A percentile compares a stretch with the other conserved stretches of the same genome.
phyloP scores from a whole-genome alignment of 148 eudicot species.

The Selenicereus undatus region DNA sequence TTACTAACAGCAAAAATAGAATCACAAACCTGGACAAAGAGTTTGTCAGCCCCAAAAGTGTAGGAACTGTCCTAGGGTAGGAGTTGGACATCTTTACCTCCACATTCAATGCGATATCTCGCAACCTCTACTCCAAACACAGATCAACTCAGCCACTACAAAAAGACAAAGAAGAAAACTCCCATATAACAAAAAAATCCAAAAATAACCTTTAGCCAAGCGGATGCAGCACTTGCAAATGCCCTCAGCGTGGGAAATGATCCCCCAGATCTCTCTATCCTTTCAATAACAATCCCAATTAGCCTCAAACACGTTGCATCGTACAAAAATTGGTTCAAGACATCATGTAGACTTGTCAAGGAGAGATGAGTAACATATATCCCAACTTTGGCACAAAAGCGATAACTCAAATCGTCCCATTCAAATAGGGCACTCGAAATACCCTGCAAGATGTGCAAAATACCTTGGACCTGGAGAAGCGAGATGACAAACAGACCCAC shows the following conservation, averaged over 20 bases:
- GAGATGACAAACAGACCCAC: not conserved
- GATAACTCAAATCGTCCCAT: conserved; percentile 55
- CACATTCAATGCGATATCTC: conserved; percentile 77
- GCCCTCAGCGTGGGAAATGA: conserved; percentile 70
- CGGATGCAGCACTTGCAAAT: conserved; percentile 51
- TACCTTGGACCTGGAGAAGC: conserved; percentile 61
- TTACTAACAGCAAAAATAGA: not conserved
- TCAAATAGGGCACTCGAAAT: conserved; percentile 57
- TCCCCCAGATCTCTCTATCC: conserved; percentile 40
- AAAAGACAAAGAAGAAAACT: conserved; percentile 12
- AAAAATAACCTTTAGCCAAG: conserved; percentile 65
- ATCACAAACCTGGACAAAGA: conserved; percentile 74
- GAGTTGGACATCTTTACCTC: conserved; percentile 51
- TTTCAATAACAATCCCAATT: conserved; percentile 45
- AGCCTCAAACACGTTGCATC: conserved; percentile 74
- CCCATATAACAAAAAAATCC: not conserved
- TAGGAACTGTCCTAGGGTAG: conserved; percentile 42
- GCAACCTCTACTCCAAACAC: conserved; percentile 55
- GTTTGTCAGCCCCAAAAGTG: conserved; percentile 79
- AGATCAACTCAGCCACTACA: conserved; percentile 26
- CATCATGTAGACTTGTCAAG: conserved; percentile 50
- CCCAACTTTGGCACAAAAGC: conserved; percentile 53
- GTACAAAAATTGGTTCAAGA: conserved; percentile 65
- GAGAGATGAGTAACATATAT: conserved; percentile 70
- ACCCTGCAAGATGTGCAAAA: conserved; percentile 77